Percentiles rank a stretch among this genome's conserved stretches.
Evolutionary conservation across 352 stramenopile genomes (phyloP).

Genomic region (Hyaloperonospora arabidopsidis): DNA sequence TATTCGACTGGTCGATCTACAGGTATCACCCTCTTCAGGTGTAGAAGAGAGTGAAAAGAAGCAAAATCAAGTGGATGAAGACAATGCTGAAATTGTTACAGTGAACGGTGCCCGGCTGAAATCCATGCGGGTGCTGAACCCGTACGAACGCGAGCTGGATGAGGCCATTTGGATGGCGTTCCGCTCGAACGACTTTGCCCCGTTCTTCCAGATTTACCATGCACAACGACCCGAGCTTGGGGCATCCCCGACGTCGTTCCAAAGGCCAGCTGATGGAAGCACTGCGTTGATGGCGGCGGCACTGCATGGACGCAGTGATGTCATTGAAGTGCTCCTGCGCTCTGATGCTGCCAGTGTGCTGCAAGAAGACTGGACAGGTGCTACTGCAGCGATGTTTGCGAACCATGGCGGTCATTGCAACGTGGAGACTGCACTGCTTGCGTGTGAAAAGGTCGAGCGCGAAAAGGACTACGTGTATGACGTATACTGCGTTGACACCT

Average conservation of each 20-base stretch:
- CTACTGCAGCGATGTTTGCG: conserved; percentile 52
- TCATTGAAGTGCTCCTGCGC: conserved; percentile 64
- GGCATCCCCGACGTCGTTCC: conserved; percentile 43
- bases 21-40: conserved; percentile 14
- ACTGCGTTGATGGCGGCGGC: conserved; percentile 73
- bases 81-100: conserved; percentile 24
- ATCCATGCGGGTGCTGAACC: conserved; percentile 69
- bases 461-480: conserved; percentile 84
- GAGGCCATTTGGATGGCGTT: conserved; percentile 77
- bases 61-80: conserved; percentile 13
- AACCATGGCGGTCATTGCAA: conserved; percentile 41
- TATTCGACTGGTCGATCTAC: conserved; percentile 60
- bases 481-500: conserved; percentile 76
- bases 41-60: background rate
- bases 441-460: conserved; percentile 63
- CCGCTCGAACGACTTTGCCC: conserved; percentile 69
- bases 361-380: conserved; percentile 53
- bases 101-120: conserved; percentile 50
- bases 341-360: conserved; percentile 42
- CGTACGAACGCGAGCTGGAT: conserved; percentile 66
- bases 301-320: conserved; percentile 64
- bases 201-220: conserved; percentile 64
- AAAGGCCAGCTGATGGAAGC: conserved; percentile 64
- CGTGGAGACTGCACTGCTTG: conserved; percentile 54
- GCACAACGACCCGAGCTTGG: conserved; percentile 33